phyloP scores from a whole-genome alignment of 805 yeast genomes.

The Schwanniomyces yamadae region DNA sequence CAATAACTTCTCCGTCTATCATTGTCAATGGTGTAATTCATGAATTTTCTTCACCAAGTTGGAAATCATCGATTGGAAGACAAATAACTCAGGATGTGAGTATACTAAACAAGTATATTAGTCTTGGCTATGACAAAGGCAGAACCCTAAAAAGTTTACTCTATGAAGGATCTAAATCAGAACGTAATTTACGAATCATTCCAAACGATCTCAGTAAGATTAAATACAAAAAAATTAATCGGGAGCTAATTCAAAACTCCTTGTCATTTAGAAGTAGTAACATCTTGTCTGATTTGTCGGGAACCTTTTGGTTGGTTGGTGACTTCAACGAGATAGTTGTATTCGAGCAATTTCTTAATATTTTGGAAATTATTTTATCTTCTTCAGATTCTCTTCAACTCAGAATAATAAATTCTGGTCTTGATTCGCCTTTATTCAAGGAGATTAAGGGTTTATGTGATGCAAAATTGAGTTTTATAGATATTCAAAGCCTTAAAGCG shows the following conservation, averaged over 20 bases:
- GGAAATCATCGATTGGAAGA: conserved; percentile 54
- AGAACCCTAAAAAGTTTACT: conserved; percentile 39
- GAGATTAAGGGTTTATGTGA: background rate
- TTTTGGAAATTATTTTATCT: conserved; percentile 22
- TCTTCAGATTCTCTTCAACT: background rate
- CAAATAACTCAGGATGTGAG: conserved; percentile 56
- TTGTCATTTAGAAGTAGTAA: conserved; percentile 25
- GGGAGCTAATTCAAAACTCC: conserved; percentile 25
- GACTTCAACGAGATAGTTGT: conserved; percentile 43
- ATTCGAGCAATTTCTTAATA: conserved; percentile 43
- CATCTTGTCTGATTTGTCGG: conserved; percentile 39
- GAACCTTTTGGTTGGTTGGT: conserved; percentile 56
- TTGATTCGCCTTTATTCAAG: background rate
- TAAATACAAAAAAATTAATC: conserved; percentile 29
- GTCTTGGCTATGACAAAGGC: conserved; percentile 21
- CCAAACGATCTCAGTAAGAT: conserved; percentile 35
- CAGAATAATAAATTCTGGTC: background rate
- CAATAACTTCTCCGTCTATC: conserved; percentile 49
- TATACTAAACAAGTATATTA: conserved; percentile 26
- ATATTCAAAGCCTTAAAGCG: background rate
- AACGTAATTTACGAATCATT: conserved; percentile 45
- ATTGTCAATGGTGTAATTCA: conserved; percentile 73
- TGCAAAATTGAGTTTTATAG: background rate
- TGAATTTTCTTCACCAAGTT: conserved; percentile 46
- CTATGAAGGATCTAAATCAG: conserved; percentile 37